phyloP scores from a whole-genome alignment of 2,329 filamentous ascomycete genomes.

The Anthostomella pinea region DNA sequence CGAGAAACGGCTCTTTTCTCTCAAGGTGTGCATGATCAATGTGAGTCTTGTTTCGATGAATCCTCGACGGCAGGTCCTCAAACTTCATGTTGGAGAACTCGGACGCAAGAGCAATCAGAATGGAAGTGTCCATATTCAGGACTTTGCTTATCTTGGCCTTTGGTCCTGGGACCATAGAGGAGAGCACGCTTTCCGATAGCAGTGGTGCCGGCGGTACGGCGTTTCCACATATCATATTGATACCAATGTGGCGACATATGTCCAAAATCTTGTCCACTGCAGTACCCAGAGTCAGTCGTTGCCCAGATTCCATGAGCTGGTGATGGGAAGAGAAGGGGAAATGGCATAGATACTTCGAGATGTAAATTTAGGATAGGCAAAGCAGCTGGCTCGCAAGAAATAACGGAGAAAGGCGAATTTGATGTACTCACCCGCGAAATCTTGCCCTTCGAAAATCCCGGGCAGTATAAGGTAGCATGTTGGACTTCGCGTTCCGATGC shows the following conservation, averaged over 20 bases:
- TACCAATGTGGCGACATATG: conserved; percentile 25
- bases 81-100: conserved; percentile 63
- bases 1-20: conserved; percentile 55
- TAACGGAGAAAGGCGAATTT: too few species aligned
- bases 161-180: conserved; percentile 28
- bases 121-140: conserved; percentile 65
- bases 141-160: conserved; percentile 22
- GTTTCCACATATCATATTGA: conserved; percentile 23
- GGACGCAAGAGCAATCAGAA: conserved; percentile 69
- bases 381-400: too few species aligned
- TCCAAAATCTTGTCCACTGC: conserved; percentile 27
- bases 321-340: too few species aligned
- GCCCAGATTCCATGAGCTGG: too few species aligned
- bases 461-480: conserved; percentile 26
- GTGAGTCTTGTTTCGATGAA: conserved; percentile 59
- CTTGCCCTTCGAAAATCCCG: conserved; percentile 25
- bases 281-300: too few species aligned
- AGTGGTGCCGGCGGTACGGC: conserved; percentile 15
- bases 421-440: too few species aligned
- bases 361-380: too few species aligned
- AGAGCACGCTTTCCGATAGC: conserved; percentile 22
- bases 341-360: too few species aligned
- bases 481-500: conserved; percentile 26
- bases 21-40: conserved; percentile 65
- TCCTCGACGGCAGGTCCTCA: conserved; percentile 35